Evolutionary conservation across 495 filamentous ascomycete species (phyloP).

Genomic region (Parmelia sp.): DNA sequence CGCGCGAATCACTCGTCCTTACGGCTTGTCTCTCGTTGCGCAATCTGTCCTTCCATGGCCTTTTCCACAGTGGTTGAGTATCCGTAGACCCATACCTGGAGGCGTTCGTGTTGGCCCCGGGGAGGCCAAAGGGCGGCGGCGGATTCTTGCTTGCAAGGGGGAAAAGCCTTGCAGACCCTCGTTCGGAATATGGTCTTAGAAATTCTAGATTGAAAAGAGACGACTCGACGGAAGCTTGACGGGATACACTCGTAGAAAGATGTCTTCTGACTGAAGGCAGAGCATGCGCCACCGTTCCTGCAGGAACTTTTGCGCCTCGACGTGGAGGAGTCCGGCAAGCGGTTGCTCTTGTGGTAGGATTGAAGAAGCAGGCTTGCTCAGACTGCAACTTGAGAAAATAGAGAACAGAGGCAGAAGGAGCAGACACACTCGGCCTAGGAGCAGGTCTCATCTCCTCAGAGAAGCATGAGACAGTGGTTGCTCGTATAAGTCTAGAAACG

Average conservation of each 20-base stretch:
- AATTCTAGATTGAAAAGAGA: conserved; percentile 41
- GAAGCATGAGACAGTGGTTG: background rate
- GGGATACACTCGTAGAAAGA: conserved; percentile 24
- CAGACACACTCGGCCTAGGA: conserved; percentile 22
- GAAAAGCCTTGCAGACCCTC: conserved; percentile 16
- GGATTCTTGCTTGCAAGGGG: background rate
- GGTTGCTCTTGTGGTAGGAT: conserved; percentile 27
- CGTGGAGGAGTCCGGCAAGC: background rate
- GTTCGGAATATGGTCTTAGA: conserved; percentile 33
- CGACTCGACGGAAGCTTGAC: conserved; percentile 35
- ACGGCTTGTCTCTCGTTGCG: conserved; percentile 5
- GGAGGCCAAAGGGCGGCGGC: background rate
- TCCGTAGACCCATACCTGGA: conserved; percentile 40
- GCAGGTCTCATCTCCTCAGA: conserved; percentile 20
- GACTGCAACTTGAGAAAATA: conserved; percentile 58
- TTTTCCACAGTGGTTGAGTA: conserved; percentile 48
- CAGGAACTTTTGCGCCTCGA: background rate
- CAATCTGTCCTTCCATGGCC: conserved; percentile 46
- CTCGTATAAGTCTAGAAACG: background rate
- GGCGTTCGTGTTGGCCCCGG: background rate
- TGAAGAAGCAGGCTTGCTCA: conserved; percentile 47
- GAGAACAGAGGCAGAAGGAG: conserved; percentile 54
- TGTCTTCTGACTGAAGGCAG: conserved; percentile 25
- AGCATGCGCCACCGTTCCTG: background rate
- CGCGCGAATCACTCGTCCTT: conserved; percentile 48